phyloP scores from a whole-genome alignment of 768 basidiomycete species.

The Leccinellum albellum region DNA sequence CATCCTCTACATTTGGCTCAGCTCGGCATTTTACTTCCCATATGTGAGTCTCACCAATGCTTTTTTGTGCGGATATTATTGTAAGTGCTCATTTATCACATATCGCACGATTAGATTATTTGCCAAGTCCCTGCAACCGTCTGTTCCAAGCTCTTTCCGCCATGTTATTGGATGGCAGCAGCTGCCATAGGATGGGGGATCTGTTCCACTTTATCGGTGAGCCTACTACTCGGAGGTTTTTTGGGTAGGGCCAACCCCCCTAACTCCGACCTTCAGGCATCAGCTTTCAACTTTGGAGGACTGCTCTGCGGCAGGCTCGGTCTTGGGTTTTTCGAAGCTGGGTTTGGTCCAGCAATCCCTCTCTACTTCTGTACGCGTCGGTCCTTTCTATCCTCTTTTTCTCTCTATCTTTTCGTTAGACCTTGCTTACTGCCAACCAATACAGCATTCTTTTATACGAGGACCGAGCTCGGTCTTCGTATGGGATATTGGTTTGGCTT shows the following conservation, averaged over 20 bases:
- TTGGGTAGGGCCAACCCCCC: background rate
- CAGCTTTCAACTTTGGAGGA: constrained; percentile 57
- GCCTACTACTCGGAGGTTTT: constrained; percentile 3
- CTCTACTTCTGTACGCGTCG: constrained; percentile 65
- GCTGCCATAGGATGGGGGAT: constrained; percentile 72
- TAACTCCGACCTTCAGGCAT: constrained; percentile 40
- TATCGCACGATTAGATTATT: constrained; percentile 46
- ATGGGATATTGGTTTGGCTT: constrained; percentile 84
- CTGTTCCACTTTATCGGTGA: constrained; percentile 69
- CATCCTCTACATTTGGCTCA: constrained; percentile 66
- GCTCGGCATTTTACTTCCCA: constrained; percentile 74
- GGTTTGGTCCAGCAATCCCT: constrained; percentile 74
- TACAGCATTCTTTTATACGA: constrained; percentile 77
- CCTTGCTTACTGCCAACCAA: background rate
- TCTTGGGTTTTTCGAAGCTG: constrained; percentile 75
- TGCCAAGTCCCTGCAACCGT: constrained; percentile 67
- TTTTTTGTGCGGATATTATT: background rate
- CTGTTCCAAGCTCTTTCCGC: constrained; percentile 63
- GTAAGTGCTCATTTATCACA: background rate
- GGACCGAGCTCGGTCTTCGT: constrained; percentile 67
- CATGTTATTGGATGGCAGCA: constrained; percentile 62
- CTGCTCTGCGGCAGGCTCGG: constrained; percentile 55
- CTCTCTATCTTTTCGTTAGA: background rate
- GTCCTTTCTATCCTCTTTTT: background rate
- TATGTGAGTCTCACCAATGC: constrained; percentile 45